Evolutionary conservation across 2,329 filamentous ascomycete species (phyloP).

Genomic region (Ceratocystis eucalypticola): DNA sequence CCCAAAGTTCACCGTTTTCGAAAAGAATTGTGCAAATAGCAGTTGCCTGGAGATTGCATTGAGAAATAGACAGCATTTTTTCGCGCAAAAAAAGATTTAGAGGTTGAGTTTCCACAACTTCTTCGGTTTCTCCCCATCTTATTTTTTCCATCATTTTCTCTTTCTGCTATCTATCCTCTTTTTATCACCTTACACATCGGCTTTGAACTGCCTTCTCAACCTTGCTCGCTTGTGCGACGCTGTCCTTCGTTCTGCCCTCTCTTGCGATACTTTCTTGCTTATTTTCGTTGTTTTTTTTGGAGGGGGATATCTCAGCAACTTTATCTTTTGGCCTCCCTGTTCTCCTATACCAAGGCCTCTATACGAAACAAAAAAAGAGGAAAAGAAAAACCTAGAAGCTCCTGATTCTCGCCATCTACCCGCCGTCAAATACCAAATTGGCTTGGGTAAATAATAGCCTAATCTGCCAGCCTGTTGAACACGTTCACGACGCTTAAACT

Average conservation of each 20-base stretch:
- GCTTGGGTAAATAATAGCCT: no score
- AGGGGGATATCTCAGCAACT: neutral
- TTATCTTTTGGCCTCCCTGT: neutral
- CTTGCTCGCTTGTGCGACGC: neutral
- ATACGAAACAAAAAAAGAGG: no score
- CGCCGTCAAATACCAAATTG: no score
- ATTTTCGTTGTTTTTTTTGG: neutral
- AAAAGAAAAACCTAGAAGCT: no score
- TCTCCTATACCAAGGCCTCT: neutral
- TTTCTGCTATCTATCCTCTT: neutral
- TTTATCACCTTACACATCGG: neutral
- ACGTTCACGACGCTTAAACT: neutral
- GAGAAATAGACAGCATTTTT: conserved; percentile 7
- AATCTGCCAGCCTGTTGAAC: neutral
- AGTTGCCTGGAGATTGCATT: conserved; percentile 3
- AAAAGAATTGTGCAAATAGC: conserved; percentile 1
- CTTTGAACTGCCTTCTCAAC: neutral
- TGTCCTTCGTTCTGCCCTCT: neutral
- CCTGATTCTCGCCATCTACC: no score
- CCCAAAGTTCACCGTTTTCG: neutral
- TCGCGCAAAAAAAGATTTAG: neutral
- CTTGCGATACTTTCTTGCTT: neutral
- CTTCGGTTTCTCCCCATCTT: neutral
- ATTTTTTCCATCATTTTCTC: neutral
- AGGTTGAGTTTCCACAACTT: neutral